Conservation (phyloP, 2,329 filamentous ascomycete genomes). For the Ophiosphaerella narmari region DNA sequence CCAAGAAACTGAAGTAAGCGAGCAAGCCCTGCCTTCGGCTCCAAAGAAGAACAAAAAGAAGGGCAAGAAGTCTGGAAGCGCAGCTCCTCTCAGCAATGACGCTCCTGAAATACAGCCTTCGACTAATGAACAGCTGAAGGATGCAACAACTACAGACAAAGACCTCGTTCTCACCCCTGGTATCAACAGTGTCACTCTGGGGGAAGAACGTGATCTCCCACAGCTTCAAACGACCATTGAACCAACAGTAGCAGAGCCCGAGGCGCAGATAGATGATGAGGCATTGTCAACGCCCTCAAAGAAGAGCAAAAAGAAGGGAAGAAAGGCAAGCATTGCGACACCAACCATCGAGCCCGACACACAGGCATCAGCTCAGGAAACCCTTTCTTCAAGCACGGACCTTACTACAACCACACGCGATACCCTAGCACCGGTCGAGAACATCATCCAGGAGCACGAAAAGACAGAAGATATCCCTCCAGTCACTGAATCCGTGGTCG, state of each 20-base stretch:
- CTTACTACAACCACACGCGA: background rate
- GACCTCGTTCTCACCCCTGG: no score
- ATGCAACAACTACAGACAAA: no score
- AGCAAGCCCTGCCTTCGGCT: background rate
- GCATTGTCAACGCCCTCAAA: conserved; percentile 1
- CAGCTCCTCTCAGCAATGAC: conserved; percentile 3
- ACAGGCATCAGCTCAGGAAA: background rate
- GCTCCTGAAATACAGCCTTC: background rate
- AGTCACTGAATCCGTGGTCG: background rate
- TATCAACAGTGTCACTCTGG: no score
- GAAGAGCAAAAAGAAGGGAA: conserved; percentile 35
- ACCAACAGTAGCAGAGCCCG: no score
- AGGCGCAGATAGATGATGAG: background rate
- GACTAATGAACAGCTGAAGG: no score
- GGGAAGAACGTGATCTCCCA: no score
- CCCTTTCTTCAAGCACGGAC: background rate
- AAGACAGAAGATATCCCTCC: background rate
- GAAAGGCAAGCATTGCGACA: conserved; percentile 21
- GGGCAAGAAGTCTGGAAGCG: conserved; percentile 24
- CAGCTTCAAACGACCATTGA: no score
- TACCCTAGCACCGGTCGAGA: background rate
- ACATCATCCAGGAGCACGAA: background rate
- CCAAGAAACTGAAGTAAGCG: background rate
- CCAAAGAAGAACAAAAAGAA: conserved; percentile 34
- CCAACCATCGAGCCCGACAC: background rate